Conservation (phyloP, 2,329 filamentous ascomycete species). For the Colletotrichum coccodes region DNA sequence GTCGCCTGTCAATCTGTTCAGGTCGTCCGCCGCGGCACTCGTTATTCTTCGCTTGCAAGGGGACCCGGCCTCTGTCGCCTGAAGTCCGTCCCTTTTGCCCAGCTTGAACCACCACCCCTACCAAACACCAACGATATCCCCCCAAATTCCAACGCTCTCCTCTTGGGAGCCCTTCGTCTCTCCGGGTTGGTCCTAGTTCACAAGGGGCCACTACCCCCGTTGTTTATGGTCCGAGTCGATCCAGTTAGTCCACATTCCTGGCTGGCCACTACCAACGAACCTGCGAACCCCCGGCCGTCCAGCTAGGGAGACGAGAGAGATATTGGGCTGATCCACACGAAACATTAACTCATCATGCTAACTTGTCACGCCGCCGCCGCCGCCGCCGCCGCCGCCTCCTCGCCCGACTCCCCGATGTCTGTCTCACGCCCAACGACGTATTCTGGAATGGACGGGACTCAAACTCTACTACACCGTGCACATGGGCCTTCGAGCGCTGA, state of each 20-base stretch:
- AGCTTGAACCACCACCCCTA: background rate
- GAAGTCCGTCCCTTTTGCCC: constrained; percentile 28
- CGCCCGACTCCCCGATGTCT: constrained; percentile 38
- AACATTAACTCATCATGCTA: constrained; percentile 52
- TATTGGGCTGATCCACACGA: constrained; percentile 40
- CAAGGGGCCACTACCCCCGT: background rate
- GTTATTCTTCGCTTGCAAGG: constrained; percentile 28
- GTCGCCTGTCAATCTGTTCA: constrained; percentile 21
- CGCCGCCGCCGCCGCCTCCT: constrained; percentile 37
- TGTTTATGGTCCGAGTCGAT: constrained; percentile 10
- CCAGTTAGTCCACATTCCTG: background rate
- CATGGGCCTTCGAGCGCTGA: constrained; percentile 22
- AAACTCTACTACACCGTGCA: constrained; percentile 23
- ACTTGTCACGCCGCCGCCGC: constrained; percentile 37
- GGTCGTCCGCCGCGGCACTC: background rate
- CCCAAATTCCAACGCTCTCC: background rate
- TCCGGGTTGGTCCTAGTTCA: constrained; percentile 6
- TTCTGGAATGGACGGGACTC: constrained; percentile 29
- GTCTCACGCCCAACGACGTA: constrained; percentile 31
- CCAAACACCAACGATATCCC: background rate
- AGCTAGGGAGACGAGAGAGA: constrained; percentile 17
- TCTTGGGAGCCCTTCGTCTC: background rate
- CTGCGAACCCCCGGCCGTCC: constrained; percentile 6
- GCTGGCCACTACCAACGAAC: constrained; percentile 12
- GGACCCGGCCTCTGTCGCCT: constrained; percentile 21